phyloP scores from a whole-genome alignment of 345 rosid genomes.

The Pistacia vera region DNA sequence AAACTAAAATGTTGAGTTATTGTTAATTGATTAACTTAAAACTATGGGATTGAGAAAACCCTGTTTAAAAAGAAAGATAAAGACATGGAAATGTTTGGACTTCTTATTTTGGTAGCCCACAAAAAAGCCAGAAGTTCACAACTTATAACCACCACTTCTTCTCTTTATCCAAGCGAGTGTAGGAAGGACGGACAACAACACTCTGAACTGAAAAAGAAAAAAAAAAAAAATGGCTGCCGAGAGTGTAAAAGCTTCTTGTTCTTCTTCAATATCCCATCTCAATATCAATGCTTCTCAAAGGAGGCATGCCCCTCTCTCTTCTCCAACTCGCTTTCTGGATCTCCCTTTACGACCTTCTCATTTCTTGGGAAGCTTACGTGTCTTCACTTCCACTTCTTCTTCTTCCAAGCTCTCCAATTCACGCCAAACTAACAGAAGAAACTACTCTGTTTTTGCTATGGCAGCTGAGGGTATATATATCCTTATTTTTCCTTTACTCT shows the following conservation, averaged over 20 bases:
- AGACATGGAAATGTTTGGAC: too few relatives aligned
- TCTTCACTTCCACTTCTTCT: slow-evolving; percentile 33
- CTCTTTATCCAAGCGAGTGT: neutral
- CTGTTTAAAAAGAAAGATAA: too few relatives aligned
- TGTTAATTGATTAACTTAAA: too few relatives aligned
- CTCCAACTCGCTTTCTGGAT: slow-evolving; percentile 46
- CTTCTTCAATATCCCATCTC: slow-evolving; percentile 59
- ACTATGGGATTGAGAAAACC: too few relatives aligned
- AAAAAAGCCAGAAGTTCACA: too few relatives aligned
- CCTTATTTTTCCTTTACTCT: slow-evolving; percentile 3
- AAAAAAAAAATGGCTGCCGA: slow-evolving; percentile 70
- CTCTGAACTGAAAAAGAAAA: neutral
- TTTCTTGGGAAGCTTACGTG: slow-evolving; percentile 53
- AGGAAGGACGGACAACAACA: neutral
- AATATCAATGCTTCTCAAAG: slow-evolving; percentile 62
- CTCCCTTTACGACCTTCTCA: slow-evolving; percentile 56
- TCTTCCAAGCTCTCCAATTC: slow-evolving; percentile 35
- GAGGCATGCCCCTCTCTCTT: slow-evolving; percentile 42
- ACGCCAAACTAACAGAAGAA: slow-evolving; percentile 41
- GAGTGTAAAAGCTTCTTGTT: slow-evolving; percentile 54
- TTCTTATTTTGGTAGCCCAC: too few relatives aligned
- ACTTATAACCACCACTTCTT: too few relatives aligned
- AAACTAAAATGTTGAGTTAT: too few relatives aligned
- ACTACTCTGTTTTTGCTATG: slow-evolving; percentile 76
- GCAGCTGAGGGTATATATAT: slow-evolving; percentile 62